Evolutionary conservation across 805 yeast species (phyloP).

Genomic region (Spencermartinsiella europaea): DNA sequence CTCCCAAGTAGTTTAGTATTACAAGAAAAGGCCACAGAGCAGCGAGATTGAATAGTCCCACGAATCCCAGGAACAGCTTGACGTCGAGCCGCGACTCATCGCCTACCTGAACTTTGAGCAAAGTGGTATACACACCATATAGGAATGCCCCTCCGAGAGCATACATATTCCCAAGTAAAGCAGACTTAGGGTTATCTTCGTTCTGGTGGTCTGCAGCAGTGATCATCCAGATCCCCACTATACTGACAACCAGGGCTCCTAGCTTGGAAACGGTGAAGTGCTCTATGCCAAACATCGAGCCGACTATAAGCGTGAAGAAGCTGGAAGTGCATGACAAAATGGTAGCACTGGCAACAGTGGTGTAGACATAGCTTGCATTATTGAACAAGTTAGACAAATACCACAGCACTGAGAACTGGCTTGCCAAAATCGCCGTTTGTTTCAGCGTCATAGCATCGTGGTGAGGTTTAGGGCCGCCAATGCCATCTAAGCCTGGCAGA

Average conservation of each 20-base stretch:
- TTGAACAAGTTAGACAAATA: constrained; percentile 83
- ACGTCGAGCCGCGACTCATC: constrained; percentile 76
- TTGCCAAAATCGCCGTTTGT: constrained; percentile 70
- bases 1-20: constrained; percentile 54
- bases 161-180: constrained; percentile 59
- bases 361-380: constrained; percentile 80
- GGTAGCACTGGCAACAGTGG: constrained; percentile 92
- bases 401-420: constrained; percentile 86
- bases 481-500: not conserved
- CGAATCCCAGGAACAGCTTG: constrained; percentile 89
- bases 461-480: not conserved
- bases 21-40: constrained; percentile 79
- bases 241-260: constrained; percentile 63
- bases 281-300: constrained; percentile 69
- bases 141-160: constrained; percentile 84
- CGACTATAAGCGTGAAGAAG: constrained; percentile 83
- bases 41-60: constrained; percentile 74
- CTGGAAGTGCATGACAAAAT: constrained; percentile 89
- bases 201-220: constrained; percentile 44
- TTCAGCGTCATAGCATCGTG: constrained; percentile 24
- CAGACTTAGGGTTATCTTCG: constrained; percentile 27
- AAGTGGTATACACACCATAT: constrained; percentile 85
- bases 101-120: constrained; percentile 66
- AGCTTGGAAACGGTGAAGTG: constrained; percentile 58
- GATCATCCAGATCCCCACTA: constrained; percentile 74